Conservation (phyloP, 2,329 filamentous ascomycete species). For the Anthostomella pinea region DNA sequence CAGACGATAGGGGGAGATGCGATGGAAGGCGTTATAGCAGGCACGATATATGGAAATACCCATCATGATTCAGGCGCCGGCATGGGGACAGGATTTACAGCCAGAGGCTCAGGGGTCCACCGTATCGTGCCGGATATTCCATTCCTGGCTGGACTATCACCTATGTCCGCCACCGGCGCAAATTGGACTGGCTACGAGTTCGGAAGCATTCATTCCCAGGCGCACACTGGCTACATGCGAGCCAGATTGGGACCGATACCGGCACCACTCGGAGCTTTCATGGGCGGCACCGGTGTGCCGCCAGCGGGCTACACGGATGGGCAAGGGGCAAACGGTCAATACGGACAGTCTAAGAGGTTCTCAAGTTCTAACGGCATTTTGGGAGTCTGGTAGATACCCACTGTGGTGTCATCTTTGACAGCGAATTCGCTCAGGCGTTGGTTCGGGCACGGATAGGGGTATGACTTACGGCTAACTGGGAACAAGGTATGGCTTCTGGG, state of each 20-base stretch:
- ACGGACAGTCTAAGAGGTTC: neutral
- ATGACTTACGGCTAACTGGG: neutral
- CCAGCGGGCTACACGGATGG: neutral
- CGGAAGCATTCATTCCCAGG: neutral
- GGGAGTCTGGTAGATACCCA: neutral
- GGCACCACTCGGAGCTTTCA: neutral
- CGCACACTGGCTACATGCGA: neutral
- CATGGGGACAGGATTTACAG: too few relatives aligned
- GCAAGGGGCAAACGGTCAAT: neutral
- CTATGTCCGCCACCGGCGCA: neutral
- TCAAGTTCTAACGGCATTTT: neutral
- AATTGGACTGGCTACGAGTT: neutral
- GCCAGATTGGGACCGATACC: neutral
- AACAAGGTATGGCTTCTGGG: conserved; percentile 2
- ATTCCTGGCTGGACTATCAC: too few relatives aligned
- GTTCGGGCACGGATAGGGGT: too few relatives aligned
- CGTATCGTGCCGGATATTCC: too few relatives aligned
- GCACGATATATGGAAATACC: too few relatives aligned
- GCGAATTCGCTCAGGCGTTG: too few relatives aligned
- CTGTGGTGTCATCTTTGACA: too few relatives aligned
- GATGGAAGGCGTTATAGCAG: too few relatives aligned
- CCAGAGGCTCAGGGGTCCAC: too few relatives aligned
- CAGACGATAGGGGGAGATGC: too few relatives aligned
- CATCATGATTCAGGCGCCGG: too few relatives aligned
- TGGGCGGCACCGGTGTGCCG: neutral